Percentiles rank a stretch among this genome's conserved stretches.
phyloP scores from a whole-genome alignment of 2,329 filamentous ascomycete species.

The Aspergillus caelatus region DNA sequence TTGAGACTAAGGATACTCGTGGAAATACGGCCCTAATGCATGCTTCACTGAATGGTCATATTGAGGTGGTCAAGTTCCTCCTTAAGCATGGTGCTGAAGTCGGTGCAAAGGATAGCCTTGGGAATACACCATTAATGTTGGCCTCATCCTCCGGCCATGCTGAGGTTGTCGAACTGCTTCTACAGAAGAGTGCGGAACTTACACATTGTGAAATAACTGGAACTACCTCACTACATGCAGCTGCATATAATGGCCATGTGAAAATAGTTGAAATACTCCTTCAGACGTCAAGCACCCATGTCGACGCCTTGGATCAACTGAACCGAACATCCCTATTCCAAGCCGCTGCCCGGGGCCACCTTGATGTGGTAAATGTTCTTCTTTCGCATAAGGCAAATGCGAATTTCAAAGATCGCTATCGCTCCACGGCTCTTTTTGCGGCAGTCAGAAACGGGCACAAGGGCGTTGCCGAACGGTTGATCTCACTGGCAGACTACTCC shows the following conservation, averaged over 20 bases:
- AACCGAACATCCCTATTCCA: neutral
- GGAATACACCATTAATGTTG: too few relatives aligned
- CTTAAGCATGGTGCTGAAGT: neutral
- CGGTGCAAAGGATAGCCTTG: too few relatives aligned
- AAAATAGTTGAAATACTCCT: too few relatives aligned
- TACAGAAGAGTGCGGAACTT: too few relatives aligned
- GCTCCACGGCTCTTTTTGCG: neutral
- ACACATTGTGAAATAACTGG: too few relatives aligned
- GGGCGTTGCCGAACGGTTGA: neutral
- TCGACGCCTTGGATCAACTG: neutral
- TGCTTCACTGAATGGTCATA: neutral
- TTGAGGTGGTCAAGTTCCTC: neutral
- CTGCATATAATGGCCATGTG: too few relatives aligned
- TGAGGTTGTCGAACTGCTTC: too few relatives aligned
- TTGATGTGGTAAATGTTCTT: neutral
- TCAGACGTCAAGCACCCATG: neutral
- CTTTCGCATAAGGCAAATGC: neutral
- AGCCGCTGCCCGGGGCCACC: neutral
- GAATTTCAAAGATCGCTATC: neutral
- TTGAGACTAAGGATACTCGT: too few relatives aligned
- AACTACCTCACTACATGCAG: too few relatives aligned
- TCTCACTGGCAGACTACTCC: accelerated
- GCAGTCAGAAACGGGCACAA: neutral
- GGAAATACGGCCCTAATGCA: too few relatives aligned
- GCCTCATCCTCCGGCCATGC: too few relatives aligned